These are phyloP conservation scores for Calonectria fujianensis DNA, from an alignment of 2,329 filamentous ascomycete species.

Conservation along the genomic window DNA sequence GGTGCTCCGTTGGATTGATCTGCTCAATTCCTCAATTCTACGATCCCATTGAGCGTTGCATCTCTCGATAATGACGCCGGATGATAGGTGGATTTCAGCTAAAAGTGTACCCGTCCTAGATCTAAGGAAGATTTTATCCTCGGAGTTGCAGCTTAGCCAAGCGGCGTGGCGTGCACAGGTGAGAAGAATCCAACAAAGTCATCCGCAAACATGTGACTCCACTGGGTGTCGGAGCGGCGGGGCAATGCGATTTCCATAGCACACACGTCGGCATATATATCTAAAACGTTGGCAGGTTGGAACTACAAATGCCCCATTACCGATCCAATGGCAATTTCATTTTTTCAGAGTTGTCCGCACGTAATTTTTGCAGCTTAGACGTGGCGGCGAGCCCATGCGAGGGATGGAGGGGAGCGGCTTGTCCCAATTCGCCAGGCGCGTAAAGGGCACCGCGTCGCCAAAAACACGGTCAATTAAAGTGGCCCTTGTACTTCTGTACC, in stretches of 20 bases:
- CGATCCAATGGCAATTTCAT: not conserved
- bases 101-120: not conserved
- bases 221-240: not conserved
- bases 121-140: not conserved
- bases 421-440: constrained; percentile 51
- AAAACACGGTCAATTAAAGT: constrained; percentile 55
- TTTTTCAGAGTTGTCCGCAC: not conserved
- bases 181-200: not conserved
- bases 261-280: not conserved
- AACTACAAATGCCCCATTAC: not conserved
- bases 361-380: not conserved
- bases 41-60: not conserved
- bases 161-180: no score
- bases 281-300: not conserved
- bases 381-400: not conserved
- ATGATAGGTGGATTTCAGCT: not conserved
- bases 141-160: not conserved
- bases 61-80: not conserved
- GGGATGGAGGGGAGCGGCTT: constrained; percentile 20
- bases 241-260: not conserved
- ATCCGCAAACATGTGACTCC: not conserved
- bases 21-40: not conserved
- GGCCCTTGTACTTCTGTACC: constrained; percentile 43
- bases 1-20: not conserved
- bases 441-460: constrained; percentile 54